Conservation (phyloP, 2,329 filamentous ascomycete species). For the Penicillium sp. region DNA sequence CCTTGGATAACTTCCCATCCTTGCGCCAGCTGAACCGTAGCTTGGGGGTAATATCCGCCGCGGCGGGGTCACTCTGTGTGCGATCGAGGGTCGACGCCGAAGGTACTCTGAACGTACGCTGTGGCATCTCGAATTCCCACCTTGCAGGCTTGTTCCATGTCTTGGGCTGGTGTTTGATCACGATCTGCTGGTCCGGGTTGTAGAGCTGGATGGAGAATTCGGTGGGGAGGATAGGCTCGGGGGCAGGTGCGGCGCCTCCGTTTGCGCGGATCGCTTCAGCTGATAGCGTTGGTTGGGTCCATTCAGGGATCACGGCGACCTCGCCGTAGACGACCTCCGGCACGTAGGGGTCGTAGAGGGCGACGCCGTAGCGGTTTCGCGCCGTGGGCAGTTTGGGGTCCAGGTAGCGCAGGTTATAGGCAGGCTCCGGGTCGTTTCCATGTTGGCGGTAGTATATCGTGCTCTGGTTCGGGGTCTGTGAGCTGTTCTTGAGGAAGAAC, state of each 20-base stretch:
- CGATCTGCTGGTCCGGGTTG: conserved; percentile 84
- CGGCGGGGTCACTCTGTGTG: conserved; percentile 63
- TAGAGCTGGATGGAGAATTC: conserved; percentile 86
- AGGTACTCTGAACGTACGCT: conserved; percentile 78
- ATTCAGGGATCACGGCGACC: conserved; percentile 79
- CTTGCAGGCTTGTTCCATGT: conserved; percentile 77
- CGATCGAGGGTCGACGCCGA: conserved; percentile 78
- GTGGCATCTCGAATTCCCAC: conserved; percentile 93
- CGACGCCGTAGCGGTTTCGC: conserved; percentile 82
- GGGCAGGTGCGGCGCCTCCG: conserved; percentile 65
- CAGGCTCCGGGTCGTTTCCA: conserved; percentile 76
- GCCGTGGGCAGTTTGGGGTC: conserved; percentile 70
- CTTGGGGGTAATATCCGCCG: conserved; percentile 64
- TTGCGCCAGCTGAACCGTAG: conserved; percentile 86
- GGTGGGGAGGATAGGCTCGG: conserved; percentile 73
- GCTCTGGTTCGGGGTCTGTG: conserved; percentile 40
- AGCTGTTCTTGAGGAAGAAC: conserved; percentile 61
- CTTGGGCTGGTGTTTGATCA: conserved; percentile 67
- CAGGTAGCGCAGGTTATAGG: conserved; percentile 77
- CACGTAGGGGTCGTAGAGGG: conserved; percentile 79
- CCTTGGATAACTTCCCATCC: conserved; percentile 81
- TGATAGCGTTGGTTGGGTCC: conserved; percentile 79
- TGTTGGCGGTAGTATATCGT: conserved; percentile 60
- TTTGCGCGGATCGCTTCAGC: conserved; percentile 75
- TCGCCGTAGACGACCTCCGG: conserved; percentile 84